Conservation (phyloP, 192 early-diverging fungal species). For the Chytriomyces hyalinus region DNA sequence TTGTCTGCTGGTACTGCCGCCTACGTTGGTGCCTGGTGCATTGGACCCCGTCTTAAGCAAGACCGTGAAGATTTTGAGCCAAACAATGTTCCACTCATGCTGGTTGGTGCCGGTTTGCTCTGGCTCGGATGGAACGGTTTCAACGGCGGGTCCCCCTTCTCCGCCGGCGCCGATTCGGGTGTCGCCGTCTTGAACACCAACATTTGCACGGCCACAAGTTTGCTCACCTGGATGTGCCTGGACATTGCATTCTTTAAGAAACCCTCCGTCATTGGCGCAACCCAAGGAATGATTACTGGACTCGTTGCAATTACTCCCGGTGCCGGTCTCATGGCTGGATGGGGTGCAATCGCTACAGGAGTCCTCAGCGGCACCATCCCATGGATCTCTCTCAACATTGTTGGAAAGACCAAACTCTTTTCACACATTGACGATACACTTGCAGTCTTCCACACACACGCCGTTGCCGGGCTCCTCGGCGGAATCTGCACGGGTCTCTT, state of each 20-base stretch:
- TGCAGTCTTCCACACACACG: conserved; percentile 64
- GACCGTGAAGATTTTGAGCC: conserved; percentile 76
- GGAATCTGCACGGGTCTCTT: conserved; percentile 82
- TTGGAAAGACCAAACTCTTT: conserved; percentile 5
- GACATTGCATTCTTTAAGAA: conserved; percentile 64
- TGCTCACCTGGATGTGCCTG: conserved; percentile 76
- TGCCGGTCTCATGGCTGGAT: conserved; percentile 65
- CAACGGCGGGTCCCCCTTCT: conserved; percentile 81
- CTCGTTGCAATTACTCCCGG: conserved; percentile 84
- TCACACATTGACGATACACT: neutral
- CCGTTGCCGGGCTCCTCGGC: conserved; percentile 78
- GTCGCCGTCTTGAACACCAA: conserved; percentile 79
- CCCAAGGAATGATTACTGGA: conserved; percentile 82
- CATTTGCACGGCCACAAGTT: conserved; percentile 71
- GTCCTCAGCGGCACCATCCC: conserved; percentile 1
- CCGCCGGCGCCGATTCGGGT: conserved; percentile 72
- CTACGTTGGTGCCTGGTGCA: neutral
- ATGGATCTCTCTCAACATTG: conserved; percentile 15
- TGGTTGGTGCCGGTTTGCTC: conserved; percentile 84
- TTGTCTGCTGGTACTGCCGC: neutral
- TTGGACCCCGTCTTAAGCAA: conserved; percentile 62
- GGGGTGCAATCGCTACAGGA: neutral
- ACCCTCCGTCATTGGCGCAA: conserved; percentile 79
- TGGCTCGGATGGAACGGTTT: conserved; percentile 98
- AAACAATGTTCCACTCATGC: conserved; percentile 90